Evolutionary conservation across 495 filamentous ascomycete genomes (phyloP), one percentile per base, ranked within the genome.

Genomic region (Penicillium nucicola): DNA sequence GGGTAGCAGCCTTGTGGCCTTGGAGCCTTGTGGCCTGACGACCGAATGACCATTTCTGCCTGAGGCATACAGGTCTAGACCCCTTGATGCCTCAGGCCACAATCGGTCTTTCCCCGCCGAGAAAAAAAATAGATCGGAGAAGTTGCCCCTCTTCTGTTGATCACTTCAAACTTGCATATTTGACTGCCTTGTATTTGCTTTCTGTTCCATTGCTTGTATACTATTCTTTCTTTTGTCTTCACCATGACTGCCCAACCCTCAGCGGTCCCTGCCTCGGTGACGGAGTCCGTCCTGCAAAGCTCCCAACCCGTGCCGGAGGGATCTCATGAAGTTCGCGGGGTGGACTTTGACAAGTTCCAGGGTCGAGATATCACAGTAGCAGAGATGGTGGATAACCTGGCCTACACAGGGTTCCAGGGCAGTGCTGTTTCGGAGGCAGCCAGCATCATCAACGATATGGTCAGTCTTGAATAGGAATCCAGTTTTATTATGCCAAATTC

Each of bases 381-480:
- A 13, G 90, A 96, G 61, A 72, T 99, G 55, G 76, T 92, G 12
- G 76, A 82, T n/a, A 83, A 85, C 42, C 90, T 97, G 86, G 78
- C 80, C 51, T 73, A 79, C 53, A 96, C 90, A 80, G 93, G 95
- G 9, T 97, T 97, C 66, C 93, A 98, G 72, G 92, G 90, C 13
- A 89, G 82, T 38, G 85, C 88, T 5, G 82, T 97, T 38, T 84
- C 85, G 14, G 86, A 96, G 56, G 93, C 92, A 4, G 81, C 88
- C 40, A 75, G 83, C 31, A 93, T 97, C 51, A 86, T 99, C 60
- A 90, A 99, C 57, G 83, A 87, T n/a, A 97, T 99, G 93, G 89
- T 95, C 69, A 60, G 77, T 58, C 22, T 30, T 22, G 1, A 12
- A 31, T 1, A 8, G n/a, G 8, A 31, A 17, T 39, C 7, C 13